Evolutionary conservation across 768 basidiomycete genomes (phyloP), one percentile per base, ranked within the genome.

Genomic region (Pseudohyphozyma bogoriensis): DNA sequence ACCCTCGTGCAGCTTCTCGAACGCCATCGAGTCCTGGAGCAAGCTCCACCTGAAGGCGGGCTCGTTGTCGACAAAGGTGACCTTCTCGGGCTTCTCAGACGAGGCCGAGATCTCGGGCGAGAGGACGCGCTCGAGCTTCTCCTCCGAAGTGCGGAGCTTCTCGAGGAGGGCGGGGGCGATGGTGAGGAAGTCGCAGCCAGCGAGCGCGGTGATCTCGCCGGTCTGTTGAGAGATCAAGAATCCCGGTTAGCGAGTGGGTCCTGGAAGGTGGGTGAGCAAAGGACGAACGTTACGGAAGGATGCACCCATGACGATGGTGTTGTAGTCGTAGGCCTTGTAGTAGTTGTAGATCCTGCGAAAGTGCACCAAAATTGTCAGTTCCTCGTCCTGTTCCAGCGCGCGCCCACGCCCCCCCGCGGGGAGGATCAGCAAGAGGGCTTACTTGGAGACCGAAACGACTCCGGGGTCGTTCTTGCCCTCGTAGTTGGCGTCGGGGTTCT

Each of bases 291-390:
- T 97, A 74, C 95, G 87, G 91, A 99, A 96, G 35, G 90, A 93
- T 61, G 95, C 95, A 73, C 93, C 95, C 95, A 97, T 96, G 75
- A 97, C 93, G 59, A 99, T 96, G 69, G 95, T 99, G 72, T 91
- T 89, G 83, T 99, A 97, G 62, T 82, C 81, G 77, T 97, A 83
- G 74, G 95, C 91, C 82, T 96, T 97, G 83, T 99, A 99, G 75
- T 91, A 97, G 80, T 93, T 88, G 84, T 85, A 99, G 79, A 99
- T 99, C 77, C n/a, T n/a, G n/a, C n/a, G n/a, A n/a, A n/a, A n/a
- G n/a, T n/a, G n/a, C n/a, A n/a, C n/a, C n/a, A n/a, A n/a, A n/a
- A n/a, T n/a, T n/a, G n/a, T n/a, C n/a, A n/a, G n/a, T n/a, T n/a
- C n/a, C n/a, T n/a, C n/a, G n/a, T n/a, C n/a, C n/a, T n/a, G n/a